These are phyloP conservation scores for Lathyrus sativus DNA, from an alignment of 306 rosid species.

Conservation along the genomic window DNA sequence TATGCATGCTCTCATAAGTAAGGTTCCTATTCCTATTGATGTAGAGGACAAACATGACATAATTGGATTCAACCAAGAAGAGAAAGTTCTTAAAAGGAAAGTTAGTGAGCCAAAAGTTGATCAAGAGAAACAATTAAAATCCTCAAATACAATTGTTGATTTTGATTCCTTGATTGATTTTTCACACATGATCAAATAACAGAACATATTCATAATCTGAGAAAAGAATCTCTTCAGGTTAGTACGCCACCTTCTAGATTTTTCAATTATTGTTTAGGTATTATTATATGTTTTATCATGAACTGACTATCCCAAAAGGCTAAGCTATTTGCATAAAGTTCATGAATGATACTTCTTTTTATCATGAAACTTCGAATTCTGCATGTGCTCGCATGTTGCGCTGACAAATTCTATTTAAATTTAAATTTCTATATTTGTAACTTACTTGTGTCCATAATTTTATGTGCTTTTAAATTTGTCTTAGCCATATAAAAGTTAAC, in stretches of 20 bases:
- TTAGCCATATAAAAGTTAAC: constrained; percentile 22
- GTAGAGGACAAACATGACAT: no score
- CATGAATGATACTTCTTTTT: not conserved
- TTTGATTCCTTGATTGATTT: constrained; percentile 40
- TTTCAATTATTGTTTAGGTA: constrained; percentile 1
- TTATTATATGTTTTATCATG: not conserved
- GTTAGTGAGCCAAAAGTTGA: constrained; percentile 26
- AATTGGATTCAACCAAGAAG: no score
- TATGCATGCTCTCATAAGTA: no score
- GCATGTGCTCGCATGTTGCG: not conserved
- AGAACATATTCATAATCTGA: constrained; percentile 48
- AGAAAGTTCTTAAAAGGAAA: no score
- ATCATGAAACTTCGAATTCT: not conserved
- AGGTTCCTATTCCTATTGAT: not conserved
- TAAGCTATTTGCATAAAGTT: not conserved
- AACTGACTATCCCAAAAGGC: not conserved
- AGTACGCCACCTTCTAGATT: constrained; percentile 6
- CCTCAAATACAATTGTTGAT: constrained; percentile 10
- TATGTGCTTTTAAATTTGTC: no score
- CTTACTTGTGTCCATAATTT: no score
- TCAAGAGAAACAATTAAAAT: constrained; percentile 17
- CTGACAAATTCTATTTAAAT: not conserved
- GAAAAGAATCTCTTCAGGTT: constrained; percentile 41
- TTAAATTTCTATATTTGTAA: no score
- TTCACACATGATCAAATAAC: constrained; percentile 46